phyloP scores from a whole-genome alignment of 1,139 yeast species.

The Kazachstania sp. region DNA sequence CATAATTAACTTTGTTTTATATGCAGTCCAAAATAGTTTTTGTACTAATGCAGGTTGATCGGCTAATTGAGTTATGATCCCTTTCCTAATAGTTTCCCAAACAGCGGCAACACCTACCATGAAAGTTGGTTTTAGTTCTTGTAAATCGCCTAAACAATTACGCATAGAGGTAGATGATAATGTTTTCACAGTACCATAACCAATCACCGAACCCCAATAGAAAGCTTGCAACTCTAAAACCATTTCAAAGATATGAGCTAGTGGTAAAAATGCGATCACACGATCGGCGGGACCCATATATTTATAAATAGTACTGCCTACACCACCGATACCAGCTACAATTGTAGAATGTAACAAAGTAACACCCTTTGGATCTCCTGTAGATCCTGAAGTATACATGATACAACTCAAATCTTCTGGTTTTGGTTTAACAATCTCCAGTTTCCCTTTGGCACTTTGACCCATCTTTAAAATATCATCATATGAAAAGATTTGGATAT shows the following conservation, averaged over 20 bases:
- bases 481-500: constrained; percentile 54
- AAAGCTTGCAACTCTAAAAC: constrained; percentile 71
- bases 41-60: constrained; percentile 61
- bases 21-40: constrained; percentile 85
- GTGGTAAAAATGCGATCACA: constrained; percentile 79
- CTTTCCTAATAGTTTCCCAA: constrained; percentile 94
- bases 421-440: constrained; percentile 40
- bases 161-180: constrained; percentile 72
- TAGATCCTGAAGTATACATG: constrained; percentile 97
- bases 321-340: constrained; percentile 79
- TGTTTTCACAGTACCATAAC: constrained; percentile 91
- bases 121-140: constrained; percentile 79
- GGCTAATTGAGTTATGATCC: constrained; percentile 67
- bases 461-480: constrained; percentile 66
- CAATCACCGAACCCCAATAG: constrained; percentile 85
- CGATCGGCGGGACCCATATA: constrained; percentile 51
- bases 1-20: constrained; percentile 57
- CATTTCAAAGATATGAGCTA: constrained; percentile 92
- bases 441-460: constrained; percentile 34
- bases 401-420: constrained; percentile 77
- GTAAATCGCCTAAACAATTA: constrained; percentile 83
- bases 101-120: constrained; percentile 99
- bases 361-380: constrained; percentile 97
- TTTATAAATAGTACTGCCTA: constrained; percentile 51
- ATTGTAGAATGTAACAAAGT: constrained; percentile 71